These are phyloP conservation scores for Arthrinium puccinioides DNA, from an alignment of 2,329 filamentous ascomycete genomes.

Conservation along the genomic window DNA sequence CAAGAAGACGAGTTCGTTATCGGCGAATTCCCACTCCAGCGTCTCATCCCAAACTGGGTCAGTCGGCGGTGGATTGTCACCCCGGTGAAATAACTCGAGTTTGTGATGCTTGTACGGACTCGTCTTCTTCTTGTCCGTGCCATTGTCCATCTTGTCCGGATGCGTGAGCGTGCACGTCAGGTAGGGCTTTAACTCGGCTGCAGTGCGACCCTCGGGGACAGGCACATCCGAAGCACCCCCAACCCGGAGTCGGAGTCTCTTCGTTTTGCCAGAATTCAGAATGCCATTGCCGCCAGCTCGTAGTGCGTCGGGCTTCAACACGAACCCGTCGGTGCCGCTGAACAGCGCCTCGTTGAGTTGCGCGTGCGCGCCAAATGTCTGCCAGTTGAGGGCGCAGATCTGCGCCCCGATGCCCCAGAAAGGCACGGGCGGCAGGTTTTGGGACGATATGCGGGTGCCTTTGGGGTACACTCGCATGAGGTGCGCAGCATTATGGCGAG, in stretches of 20 bases:
- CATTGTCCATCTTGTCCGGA: slow-evolving; percentile 39
- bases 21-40: slow-evolving; percentile 61
- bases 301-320: slow-evolving; percentile 56
- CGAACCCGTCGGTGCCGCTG: slow-evolving; percentile 55
- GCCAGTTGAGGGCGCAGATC: slow-evolving; percentile 64
- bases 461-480: slow-evolving; percentile 67
- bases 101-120: slow-evolving; percentile 52
- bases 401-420: slow-evolving; percentile 64
- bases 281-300: slow-evolving; percentile 47
- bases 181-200: slow-evolving; percentile 53
- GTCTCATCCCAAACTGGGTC: slow-evolving; percentile 61
- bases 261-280: slow-evolving; percentile 36
- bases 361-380: slow-evolving; percentile 58
- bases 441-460: slow-evolving; percentile 60
- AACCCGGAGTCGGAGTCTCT: slow-evolving; percentile 48
- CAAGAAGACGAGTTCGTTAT: slow-evolving; percentile 59
- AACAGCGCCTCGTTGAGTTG: slow-evolving; percentile 65
- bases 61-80: slow-evolving; percentile 48
- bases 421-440: slow-evolving; percentile 53
- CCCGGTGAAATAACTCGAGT: slow-evolving; percentile 47
- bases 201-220: slow-evolving; percentile 39
- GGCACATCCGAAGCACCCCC: slow-evolving; percentile 58
- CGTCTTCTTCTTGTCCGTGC: slow-evolving; percentile 56
- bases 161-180: slow-evolving; percentile 58
- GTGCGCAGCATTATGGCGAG: slow-evolving; percentile 54